Evolutionary conservation across 192 early-diverging fungal genomes (phyloP).

Genomic region (Backusella westeae): DNA sequence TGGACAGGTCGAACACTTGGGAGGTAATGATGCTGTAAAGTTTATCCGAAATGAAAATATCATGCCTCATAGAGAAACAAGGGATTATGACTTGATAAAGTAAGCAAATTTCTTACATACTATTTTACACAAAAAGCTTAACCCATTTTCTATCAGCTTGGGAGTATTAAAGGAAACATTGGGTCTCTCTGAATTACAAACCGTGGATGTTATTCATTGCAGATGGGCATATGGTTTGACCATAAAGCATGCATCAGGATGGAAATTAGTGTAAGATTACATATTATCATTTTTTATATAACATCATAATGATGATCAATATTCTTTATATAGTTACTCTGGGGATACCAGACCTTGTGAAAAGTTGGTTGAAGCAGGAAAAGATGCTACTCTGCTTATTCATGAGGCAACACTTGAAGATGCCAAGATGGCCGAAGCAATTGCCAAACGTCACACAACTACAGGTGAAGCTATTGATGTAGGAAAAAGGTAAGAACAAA

Average conservation of each 20-base stretch:
- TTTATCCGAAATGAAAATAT: constrained; percentile 49
- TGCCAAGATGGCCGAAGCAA: constrained; percentile 65
- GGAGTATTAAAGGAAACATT: constrained; percentile 31
- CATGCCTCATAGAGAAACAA: neutral
- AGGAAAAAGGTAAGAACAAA: constrained; percentile 52
- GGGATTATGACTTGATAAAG: neutral
- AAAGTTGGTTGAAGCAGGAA: constrained; percentile 67
- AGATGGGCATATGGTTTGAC: constrained; percentile 79
- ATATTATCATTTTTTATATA: too few species aligned
- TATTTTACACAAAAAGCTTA: neutral
- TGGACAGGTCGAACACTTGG: constrained; percentile 64
- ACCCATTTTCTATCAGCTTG: neutral
- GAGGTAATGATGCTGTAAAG: constrained; percentile 39
- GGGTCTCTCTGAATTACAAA: constrained; percentile 55
- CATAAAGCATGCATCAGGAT: constrained; percentile 65
- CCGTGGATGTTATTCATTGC: constrained; percentile 82
- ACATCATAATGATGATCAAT: neutral
- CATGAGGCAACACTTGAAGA: constrained; percentile 94
- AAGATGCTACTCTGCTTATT: constrained; percentile 73
- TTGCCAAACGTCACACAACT: constrained; percentile 82
- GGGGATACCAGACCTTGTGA: constrained; percentile 90
- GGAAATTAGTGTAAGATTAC: constrained; percentile 66
- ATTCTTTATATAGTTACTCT: constrained; percentile 66
- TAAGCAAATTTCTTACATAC: neutral
- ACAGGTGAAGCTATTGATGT: constrained; percentile 85